Evolutionary conservation across 106 monocot species (phyloP).

Genomic region (Platanthera zijinensis): DNA sequence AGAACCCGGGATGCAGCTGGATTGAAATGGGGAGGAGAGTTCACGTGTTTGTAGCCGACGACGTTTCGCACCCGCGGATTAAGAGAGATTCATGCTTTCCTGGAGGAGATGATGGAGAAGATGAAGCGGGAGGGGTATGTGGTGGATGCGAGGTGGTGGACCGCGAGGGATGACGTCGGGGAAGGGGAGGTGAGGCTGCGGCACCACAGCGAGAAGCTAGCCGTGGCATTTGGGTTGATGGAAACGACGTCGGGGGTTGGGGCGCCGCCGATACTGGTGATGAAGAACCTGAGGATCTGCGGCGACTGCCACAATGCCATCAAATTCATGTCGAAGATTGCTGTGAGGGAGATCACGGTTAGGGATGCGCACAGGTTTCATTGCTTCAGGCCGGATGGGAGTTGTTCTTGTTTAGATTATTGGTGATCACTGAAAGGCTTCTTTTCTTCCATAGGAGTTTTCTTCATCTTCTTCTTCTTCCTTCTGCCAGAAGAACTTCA

Average conservation of each 20-base stretch:
- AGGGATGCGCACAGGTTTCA: slow-evolving; percentile 82
- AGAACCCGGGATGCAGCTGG: slow-evolving; percentile 59
- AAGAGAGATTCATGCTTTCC: slow-evolving; percentile 7
- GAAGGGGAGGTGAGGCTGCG: slow-evolving; percentile 11
- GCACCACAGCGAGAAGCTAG: slow-evolving; percentile 72
- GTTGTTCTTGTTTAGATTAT: slow-evolving; percentile 72
- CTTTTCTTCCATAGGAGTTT: too few species aligned
- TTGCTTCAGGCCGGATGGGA: slow-evolving; percentile 44
- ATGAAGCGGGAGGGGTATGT: slow-evolving; percentile 14
- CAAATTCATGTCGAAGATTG: slow-evolving; percentile 43
- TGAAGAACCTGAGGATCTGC: slow-evolving; percentile 85
- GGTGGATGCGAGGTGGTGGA: slow-evolving; percentile 13
- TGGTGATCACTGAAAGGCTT: slow-evolving; percentile 35
- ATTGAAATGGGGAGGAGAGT: slow-evolving; percentile 45
- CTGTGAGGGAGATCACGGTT: slow-evolving; percentile 46
- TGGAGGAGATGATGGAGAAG: slow-evolving; percentile 3
- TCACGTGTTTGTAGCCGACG: slow-evolving; percentile 62
- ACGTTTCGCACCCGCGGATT: slow-evolving; percentile 20
- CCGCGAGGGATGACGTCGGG: slow-evolving; percentile 10
- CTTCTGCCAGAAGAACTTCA: neutral
- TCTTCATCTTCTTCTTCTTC: neutral
- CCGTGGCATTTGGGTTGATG: slow-evolving; percentile 61
- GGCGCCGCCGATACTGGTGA: slow-evolving; percentile 40
- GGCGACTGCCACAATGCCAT: slow-evolving; percentile 76
- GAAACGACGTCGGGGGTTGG: slow-evolving; percentile 36